Evolutionary conservation across 164 flowering plant genomes (phyloP).

Genomic region (Vitis labrusca): DNA sequence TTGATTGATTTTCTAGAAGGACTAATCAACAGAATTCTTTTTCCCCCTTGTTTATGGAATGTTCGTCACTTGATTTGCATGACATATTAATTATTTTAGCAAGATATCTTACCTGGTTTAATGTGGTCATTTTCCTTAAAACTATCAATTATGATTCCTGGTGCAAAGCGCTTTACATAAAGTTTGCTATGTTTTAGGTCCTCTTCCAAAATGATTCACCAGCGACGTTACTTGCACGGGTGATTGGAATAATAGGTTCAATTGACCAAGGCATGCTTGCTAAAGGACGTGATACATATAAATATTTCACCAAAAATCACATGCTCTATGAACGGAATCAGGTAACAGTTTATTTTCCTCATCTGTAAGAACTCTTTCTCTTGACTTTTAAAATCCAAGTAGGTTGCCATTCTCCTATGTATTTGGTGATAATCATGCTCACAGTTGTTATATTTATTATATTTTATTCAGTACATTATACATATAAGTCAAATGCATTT

Average conservation of each 20-base stretch:
- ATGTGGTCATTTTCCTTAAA: background rate
- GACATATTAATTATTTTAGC: background rate
- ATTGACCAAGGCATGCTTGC: slow-evolving; percentile 90
- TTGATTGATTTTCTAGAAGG: no score
- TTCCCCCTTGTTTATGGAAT: background rate
- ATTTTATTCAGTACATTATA: no score
- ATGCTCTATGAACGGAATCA: slow-evolving; percentile 97
- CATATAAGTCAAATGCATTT: no score
- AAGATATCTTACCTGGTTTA: background rate
- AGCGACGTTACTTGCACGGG: slow-evolving; percentile 91
- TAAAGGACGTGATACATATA: slow-evolving; percentile 90
- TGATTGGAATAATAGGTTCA: slow-evolving; percentile 90
- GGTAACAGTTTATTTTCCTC: slow-evolving; percentile 36
- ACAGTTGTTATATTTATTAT: no score
- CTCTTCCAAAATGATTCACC: slow-evolving; percentile 99
- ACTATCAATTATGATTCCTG: background rate
- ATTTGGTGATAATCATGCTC: background rate
- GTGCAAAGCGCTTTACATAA: slow-evolving; percentile 1
- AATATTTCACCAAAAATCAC: slow-evolving; percentile 90
- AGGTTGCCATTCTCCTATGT: background rate
- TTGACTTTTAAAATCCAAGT: background rate
- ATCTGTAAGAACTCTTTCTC: background rate
- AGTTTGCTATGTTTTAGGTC: slow-evolving; percentile 53
- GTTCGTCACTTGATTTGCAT: background rate
- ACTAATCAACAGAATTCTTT: no score